Base-by-base conservation (phyloP, 1,139 yeast species). In the Protomyces gravidus region DNA sequence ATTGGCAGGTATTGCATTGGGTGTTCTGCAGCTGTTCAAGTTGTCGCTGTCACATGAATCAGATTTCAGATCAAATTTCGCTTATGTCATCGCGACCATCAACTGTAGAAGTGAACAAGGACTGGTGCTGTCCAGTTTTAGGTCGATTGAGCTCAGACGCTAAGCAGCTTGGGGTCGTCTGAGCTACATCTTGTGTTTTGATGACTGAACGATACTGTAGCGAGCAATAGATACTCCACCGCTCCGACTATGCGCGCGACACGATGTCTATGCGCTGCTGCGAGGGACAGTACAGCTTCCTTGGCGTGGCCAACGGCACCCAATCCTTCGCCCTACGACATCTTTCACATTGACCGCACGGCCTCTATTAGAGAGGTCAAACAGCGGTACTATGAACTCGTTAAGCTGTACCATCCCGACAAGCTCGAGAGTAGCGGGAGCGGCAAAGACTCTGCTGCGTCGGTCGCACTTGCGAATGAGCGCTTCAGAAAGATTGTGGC, bases 361-460 rank as follows among this genome's bases (percentile, higher is more conserved):
- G 74, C 81, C 64, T 75, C 78, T 66, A 67, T 70, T 59, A 71
- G 73, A 52, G 66, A 71, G 25, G 69, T 90, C 61, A 84, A 85
- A 68, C 65, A 71, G 36, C 75, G 75, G 46, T 90, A 87, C 69
- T 78, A 79, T 66, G 77, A 79, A 60, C 78, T 83, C 60, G 92
- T 94, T 15, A 89, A 87, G 70, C 69, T 83, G 5, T 90, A 92
- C 68, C 97, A 92, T 68, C 97, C 98, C 0, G 98, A 92, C 72
- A 65, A 42, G 62, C 62, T 53, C 28, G 27, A 45, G 4, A 53
- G 48, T 4, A n/a, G n/a, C n/a, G n/a, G n/a, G n/a, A 47, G 49
- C 2, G 25, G 21, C n/a, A 39, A 9, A 19, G 27, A 53, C 6
- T 42, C 61, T 3, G 58, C 42, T 39, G 53, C 39, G 5, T 55